phyloP scores from a whole-genome alignment of 805 yeast species.

The Sungouiozyma ichnusensis region DNA sequence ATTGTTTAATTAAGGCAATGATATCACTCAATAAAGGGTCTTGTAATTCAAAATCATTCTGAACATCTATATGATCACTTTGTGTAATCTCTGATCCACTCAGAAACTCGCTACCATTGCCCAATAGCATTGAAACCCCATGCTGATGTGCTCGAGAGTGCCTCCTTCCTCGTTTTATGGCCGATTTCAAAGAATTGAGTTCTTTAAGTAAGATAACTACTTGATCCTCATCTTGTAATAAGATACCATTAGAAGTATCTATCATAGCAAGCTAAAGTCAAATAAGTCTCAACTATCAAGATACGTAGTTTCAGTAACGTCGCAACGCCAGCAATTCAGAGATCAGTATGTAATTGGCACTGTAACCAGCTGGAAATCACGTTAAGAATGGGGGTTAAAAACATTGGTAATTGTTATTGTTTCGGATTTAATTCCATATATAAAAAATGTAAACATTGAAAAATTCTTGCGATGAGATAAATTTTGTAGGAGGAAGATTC shows the following conservation, averaged over 20 bases:
- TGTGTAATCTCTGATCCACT: conserved; percentile 2
- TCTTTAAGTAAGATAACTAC: conserved; percentile 78
- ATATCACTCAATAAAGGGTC: conserved; percentile 62
- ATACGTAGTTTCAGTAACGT: too few relatives aligned
- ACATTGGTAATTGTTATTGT: not conserved
- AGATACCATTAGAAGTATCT: not conserved
- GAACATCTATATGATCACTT: conserved; percentile 23
- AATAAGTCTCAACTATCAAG: not conserved
- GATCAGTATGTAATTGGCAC: too few relatives aligned
- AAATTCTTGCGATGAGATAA: not conserved
- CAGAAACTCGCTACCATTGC: conserved; percentile 37
- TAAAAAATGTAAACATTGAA: not conserved
- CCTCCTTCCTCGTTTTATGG: conserved; percentile 71
- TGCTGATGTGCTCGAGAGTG: conserved; percentile 44
- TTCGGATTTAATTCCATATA: not conserved
- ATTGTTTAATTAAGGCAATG: conserved; percentile 61
- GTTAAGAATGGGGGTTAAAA: too few relatives aligned
- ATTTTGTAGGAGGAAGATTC: not conserved
- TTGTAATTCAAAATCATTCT: conserved; percentile 31
- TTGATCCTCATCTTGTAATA: conserved; percentile 38
- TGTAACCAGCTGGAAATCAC: too few relatives aligned
- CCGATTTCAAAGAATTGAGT: conserved; percentile 76
- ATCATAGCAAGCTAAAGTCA: not conserved
- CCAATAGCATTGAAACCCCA: conserved; percentile 76
- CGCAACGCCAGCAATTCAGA: too few relatives aligned